A percentile compares a stretch with the other conserved stretches of the same genome.
Conservation (phyloP, 2,329 filamentous ascomycete genomes). For the Tolypocladium inflatum region DNA sequence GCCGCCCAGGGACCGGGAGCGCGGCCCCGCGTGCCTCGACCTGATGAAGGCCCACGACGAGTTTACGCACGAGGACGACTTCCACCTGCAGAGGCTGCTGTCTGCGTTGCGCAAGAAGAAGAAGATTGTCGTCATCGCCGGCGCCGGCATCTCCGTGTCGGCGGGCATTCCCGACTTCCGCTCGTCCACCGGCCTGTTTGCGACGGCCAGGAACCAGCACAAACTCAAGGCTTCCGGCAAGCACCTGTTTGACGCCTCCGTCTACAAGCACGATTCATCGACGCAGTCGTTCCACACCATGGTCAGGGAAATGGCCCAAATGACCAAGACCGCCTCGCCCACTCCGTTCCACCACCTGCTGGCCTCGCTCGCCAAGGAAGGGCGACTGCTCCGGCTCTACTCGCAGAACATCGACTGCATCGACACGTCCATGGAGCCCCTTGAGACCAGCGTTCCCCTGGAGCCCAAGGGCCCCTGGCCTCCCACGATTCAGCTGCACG, state of each 20-base stretch:
- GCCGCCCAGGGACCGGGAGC: slow-evolving; percentile 47
- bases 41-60: slow-evolving; percentile 44
- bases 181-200: slow-evolving; percentile 83
- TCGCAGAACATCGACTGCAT: slow-evolving; percentile 96
- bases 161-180: slow-evolving; percentile 97
- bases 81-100: slow-evolving; percentile 61
- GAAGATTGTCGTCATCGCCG: slow-evolving; percentile 94
- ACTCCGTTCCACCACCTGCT: slow-evolving; percentile 91
- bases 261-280: slow-evolving; percentile 85
- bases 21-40: slow-evolving; percentile 76
- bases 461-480: slow-evolving; percentile 85
- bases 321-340: slow-evolving; percentile 68
- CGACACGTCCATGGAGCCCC: slow-evolving; percentile 71
- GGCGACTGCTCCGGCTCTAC: slow-evolving; percentile 80
- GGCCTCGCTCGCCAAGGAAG: slow-evolving; percentile 79
- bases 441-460: slow-evolving; percentile 73
- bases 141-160: slow-evolving; percentile 92
- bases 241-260: slow-evolving; percentile 91
- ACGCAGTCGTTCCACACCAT: slow-evolving; percentile 92
- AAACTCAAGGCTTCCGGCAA: slow-evolving; percentile 86
- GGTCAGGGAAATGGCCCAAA: slow-evolving; percentile 78
- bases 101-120: slow-evolving; percentile 75
- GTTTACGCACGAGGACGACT: slow-evolving; percentile 30
- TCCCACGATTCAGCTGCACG: slow-evolving; percentile 84
- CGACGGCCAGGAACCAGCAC: slow-evolving; percentile 73